These are phyloP conservation scores for Cubamyces sp. DNA, from an alignment of 768 basidiomycete species.

Conservation along the genomic window DNA sequence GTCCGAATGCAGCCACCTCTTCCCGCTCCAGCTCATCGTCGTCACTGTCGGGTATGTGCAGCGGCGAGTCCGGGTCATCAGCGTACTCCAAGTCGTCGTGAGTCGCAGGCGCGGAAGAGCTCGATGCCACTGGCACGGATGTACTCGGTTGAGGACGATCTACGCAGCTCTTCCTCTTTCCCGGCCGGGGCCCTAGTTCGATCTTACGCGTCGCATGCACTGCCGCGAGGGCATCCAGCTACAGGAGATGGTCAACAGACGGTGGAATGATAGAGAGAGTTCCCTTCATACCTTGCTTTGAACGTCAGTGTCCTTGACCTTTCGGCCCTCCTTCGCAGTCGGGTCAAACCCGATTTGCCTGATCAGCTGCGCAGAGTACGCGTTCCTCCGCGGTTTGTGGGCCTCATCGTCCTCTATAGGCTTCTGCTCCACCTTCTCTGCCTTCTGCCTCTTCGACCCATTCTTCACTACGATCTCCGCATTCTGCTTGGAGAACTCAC, in stretches of 20 bases:
- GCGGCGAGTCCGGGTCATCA: slow-evolving; percentile 13
- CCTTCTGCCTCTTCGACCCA: slow-evolving; percentile 25
- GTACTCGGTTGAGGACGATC: slow-evolving; percentile 59
- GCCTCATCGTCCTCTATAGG: slow-evolving; percentile 20
- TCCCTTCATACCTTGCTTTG: slow-evolving; percentile 59
- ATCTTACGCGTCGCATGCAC: slow-evolving; percentile 57
- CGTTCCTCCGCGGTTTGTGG: slow-evolving; percentile 40
- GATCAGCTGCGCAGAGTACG: slow-evolving; percentile 69
- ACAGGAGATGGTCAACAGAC: not conserved
- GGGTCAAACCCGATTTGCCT: slow-evolving; percentile 84
- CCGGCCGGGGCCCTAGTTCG: slow-evolving; percentile 64
- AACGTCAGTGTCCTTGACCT: slow-evolving; percentile 40
- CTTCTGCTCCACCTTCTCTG: slow-evolving; percentile 25
- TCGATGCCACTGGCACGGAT: slow-evolving; percentile 34
- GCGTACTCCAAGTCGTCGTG: slow-evolving; percentile 17
- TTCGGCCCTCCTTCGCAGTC: slow-evolving; percentile 54
- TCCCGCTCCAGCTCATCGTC: slow-evolving; percentile 31
- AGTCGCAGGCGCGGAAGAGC: slow-evolving; percentile 2
- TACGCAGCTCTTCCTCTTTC: slow-evolving; percentile 50
- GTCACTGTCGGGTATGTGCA: slow-evolving; percentile 34
- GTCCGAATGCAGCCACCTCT: slow-evolving; percentile 17
- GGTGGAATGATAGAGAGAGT: not conserved
- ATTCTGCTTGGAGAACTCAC: slow-evolving; percentile 47
- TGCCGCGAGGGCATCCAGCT: slow-evolving; percentile 63
- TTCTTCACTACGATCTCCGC: slow-evolving; percentile 29